Base-by-base conservation (phyloP, 176 grass and related monocot species). In the Aegilops sharonensis region DNA sequence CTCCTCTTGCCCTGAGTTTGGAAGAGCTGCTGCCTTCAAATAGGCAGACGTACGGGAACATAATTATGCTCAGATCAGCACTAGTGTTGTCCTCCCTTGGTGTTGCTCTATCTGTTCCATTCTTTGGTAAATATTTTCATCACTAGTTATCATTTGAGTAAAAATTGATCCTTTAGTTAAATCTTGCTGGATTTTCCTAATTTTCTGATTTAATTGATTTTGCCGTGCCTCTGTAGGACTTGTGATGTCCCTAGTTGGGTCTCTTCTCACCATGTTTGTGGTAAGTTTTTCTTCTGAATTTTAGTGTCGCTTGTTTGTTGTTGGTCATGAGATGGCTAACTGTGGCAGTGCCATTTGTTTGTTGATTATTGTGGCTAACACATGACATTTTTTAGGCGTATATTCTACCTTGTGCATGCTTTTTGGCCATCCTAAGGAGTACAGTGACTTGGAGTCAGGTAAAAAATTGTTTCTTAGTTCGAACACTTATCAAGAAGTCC, bases 241-340 rank as follows among this genome's bases (percentile, higher is more conserved):
- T 24, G 90, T 95, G 54, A 92, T 95, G 93, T 76, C 93, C 37
- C 86, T 95, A 21, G 87, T 95, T 81, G 93, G 93, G 35, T 95
- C 93, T 63, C 86, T 95, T 8, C 80, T 95, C 68, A 95, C 90
- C 75, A 95, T 92, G 93, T 89, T 95, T 64, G 88, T 95, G 77
- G 93, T 95, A 87, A 88, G 68, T 89, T 62, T 25, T 56, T 43
- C 39, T 10, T 77, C 45, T 31, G 2, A 76, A 31, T 31, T 11
- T 54, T 54, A 32, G 14, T 52, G 14, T 0, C 23, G 8, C 74
- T 27, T 1, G 54, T 59, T 59, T 59, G 54, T 59, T 59, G 7
- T 59, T 59, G 54, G 54, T 21, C 18, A 1, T 59, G 18, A 59
- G 7, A 59, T 59, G 3, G 54, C 54, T 59, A 59, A 20, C 17